Percentiles rank a stretch among this genome's conserved stretches.
These are phyloP conservation scores for Cyberlindnera lachancei DNA, from an alignment of 805 yeast species.

Conservation along the genomic window DNA sequence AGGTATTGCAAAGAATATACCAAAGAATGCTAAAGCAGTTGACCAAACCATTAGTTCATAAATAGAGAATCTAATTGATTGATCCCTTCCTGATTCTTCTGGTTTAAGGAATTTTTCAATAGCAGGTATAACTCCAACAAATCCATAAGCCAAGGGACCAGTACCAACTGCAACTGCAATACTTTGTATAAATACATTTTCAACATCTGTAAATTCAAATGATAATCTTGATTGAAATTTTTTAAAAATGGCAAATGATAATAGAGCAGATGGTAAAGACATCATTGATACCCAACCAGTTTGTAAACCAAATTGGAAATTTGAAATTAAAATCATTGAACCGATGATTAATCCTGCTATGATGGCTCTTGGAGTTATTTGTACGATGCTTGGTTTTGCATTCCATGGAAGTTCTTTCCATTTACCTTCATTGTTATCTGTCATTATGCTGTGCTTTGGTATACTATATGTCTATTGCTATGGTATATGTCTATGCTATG, in stretches of 20 bases:
- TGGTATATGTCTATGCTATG: no score
- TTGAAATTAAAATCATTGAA: slow-evolving; percentile 75
- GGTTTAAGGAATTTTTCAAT: slow-evolving; percentile 77
- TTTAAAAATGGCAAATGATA: slow-evolving; percentile 81
- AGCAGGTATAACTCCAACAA: slow-evolving; percentile 94
- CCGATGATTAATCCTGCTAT: slow-evolving; percentile 80
- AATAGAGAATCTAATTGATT: slow-evolving; percentile 29
- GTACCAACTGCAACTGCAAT: slow-evolving; percentile 96
- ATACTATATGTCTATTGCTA: no score
- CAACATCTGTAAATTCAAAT: slow-evolving; percentile 73
- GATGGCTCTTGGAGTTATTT: slow-evolving; percentile 67
- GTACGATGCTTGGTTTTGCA: slow-evolving; percentile 46
- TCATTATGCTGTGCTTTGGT: no score
- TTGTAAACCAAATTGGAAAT: slow-evolving; percentile 93
- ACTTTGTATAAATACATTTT: slow-evolving; percentile 86
- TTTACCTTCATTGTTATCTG: no score
- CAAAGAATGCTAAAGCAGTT: slow-evolving; percentile 82
- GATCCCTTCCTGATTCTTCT: slow-evolving; percentile 65
- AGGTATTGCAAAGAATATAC: slow-evolving; percentile 92
- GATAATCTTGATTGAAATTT: slow-evolving; percentile 31
- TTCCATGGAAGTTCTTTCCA: slow-evolving; percentile 21
- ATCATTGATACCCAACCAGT: slow-evolving; percentile 99
- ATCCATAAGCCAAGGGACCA: slow-evolving; percentile 92
- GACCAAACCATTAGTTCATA: slow-evolving; percentile 73
- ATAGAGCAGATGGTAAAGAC: slow-evolving; percentile 88